A percentile compares a stretch with the other conserved stretches of the same genome.
Evolutionary conservation across 306 rosid genomes (phyloP).

Genomic region (Macrotyloma uniflorum): DNA sequence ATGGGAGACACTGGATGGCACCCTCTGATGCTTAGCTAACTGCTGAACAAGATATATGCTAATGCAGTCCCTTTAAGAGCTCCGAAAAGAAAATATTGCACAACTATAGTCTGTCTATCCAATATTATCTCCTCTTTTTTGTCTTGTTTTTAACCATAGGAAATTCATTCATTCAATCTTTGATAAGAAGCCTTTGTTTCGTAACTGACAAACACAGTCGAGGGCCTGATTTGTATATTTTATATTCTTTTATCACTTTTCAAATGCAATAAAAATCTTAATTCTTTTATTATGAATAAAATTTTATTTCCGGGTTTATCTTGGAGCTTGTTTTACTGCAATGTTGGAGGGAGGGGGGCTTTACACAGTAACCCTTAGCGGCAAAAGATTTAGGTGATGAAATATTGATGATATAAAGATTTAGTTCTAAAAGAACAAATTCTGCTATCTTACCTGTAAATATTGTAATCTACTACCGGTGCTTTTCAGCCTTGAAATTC

Average conservation of each 20-base stretch:
- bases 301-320: not conserved
- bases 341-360: not conserved
- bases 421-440: too few species aligned
- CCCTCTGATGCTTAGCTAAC: slow-evolving; percentile 57
- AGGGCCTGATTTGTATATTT: not conserved
- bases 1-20: slow-evolving; percentile 79
- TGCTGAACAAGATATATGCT: too few species aligned
- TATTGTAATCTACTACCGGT: not conserved
- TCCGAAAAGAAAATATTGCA: not conserved
- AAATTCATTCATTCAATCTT: slow-evolving; percentile 25
- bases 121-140: not conserved
- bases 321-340: not conserved
- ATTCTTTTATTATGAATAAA: not conserved
- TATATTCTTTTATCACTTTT: slow-evolving; percentile 22
- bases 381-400: not conserved
- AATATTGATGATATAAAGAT: not conserved
- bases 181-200: not conserved
- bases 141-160: not conserved
- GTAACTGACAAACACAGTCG: not conserved
- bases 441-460: not conserved
- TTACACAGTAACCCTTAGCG: not conserved
- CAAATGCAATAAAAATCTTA: not conserved
- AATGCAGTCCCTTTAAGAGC: not conserved
- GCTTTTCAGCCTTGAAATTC: not conserved
- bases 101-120: not conserved